A percentile compares a stretch with the other conserved stretches of the same genome.
These are phyloP conservation scores for Cystobasidium pallidum DNA, from an alignment of 1,284 basidiomycete species.

Conservation along the genomic window DNA sequence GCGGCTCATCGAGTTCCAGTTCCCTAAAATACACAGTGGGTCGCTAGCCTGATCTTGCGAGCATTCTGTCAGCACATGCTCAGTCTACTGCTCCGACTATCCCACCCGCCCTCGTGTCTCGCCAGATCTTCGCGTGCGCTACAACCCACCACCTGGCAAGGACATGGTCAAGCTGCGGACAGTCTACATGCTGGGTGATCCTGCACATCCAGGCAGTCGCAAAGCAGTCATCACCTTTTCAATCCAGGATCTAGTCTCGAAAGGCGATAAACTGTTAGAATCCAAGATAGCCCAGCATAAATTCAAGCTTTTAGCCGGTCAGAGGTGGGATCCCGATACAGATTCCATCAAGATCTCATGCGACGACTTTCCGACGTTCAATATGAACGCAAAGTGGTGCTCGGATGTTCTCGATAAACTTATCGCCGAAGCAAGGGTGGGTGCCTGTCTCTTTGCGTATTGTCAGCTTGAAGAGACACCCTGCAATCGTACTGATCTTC, in stretches of 20 bases:
- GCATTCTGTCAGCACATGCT: too few species aligned
- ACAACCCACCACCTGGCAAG: constrained; percentile 51
- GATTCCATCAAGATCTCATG: constrained; percentile 55
- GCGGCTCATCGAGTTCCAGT: constrained; percentile 52
- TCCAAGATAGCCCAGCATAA: constrained; percentile 53
- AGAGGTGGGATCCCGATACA: constrained; percentile 48
- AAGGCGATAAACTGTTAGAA: background rate
- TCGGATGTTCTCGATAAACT: constrained; percentile 57
- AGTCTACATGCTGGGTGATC: constrained; percentile 57
- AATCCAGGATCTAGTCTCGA: constrained; percentile 50
- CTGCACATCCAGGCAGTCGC: constrained; percentile 54
- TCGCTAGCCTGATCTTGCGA: background rate
- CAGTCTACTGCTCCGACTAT: too few species aligned
- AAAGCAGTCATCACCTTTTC: constrained; percentile 55
- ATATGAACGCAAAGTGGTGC: constrained; percentile 60
- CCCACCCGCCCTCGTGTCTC: too few species aligned
- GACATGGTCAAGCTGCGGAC: constrained; percentile 53
- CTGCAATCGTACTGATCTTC: too few species aligned
- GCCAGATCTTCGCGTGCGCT: constrained; percentile 53
- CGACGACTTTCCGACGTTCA: constrained; percentile 55
- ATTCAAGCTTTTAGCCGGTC: constrained; percentile 57
- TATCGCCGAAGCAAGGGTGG: constrained; percentile 55
- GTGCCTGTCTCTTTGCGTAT: constrained; percentile 22
- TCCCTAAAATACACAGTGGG: constrained; percentile 49
- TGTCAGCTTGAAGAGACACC: background rate